Evolutionary conservation across 257 asterid species (phyloP), one percentile per base, ranked within the genome.

Genomic region (Plantago elongata): DNA sequence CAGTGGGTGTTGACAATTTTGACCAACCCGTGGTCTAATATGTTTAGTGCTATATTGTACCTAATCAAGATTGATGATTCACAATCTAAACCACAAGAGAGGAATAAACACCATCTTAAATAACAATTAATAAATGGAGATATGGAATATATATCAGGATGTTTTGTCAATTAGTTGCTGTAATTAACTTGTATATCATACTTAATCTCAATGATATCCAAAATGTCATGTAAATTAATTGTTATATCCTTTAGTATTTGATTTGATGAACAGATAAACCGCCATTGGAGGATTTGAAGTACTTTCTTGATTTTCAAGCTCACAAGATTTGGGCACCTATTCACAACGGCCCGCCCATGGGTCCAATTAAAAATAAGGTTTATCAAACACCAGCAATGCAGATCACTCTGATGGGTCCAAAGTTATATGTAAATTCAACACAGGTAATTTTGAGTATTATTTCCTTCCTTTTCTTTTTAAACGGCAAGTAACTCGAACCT

Each of bases 321-420:
- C 96, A 88, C 29, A 87, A 73, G 46, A 66, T 71, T 5, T 90
- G 97, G 97, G 97, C 97, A 56, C 97, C 97, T 0, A 69, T 85
- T 34, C 89, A 85, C 64, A 85, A 81, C 17, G 97, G 87, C 56
- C 89, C 85, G 5, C 95, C 93, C 0, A 70, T 90, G 69, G 97
- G 97, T 68, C 95, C 87, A 17, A 34, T 63, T 0, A 77, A 78
- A 0, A 78, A 80, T 54, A 77, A 70, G 30, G 79, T 73, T 7
- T 40, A 18, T 54, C 68, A 38, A 10, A 77, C 78, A 22, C 87
- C 95, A 13, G 63, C 94, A 11, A 73, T 87, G 0, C 83, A 77
- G 14, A 83, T 90, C 80, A 87, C 69, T 45, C 56, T 79, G 9
- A 63, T 87, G 81, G 95, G 89, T 65, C 93, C 96, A 1, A 90